Evolutionary conservation across 2,329 filamentous ascomycete species (phyloP).

Genomic region (Penicillium sp.): DNA sequence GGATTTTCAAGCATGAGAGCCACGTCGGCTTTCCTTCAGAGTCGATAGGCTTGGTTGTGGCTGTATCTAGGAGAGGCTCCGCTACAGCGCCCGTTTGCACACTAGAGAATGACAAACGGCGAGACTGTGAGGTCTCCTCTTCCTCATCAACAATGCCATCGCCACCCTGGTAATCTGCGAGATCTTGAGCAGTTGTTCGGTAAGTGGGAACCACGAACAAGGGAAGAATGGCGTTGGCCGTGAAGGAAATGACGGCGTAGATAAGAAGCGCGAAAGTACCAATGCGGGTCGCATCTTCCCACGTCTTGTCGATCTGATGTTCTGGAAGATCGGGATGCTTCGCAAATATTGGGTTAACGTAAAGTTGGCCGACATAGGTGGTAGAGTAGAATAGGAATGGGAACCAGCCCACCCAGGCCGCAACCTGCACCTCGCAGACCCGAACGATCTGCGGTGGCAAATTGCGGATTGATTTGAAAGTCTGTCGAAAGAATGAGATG

Average conservation of each 20-base stretch:
- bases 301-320: constrained; percentile 71
- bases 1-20: constrained; percentile 68
- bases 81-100: constrained; percentile 32
- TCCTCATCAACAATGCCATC: constrained; percentile 10
- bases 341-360: constrained; percentile 76
- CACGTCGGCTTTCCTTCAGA: constrained; percentile 29
- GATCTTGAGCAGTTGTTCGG: constrained; percentile 23
- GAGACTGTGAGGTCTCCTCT: constrained; percentile 20
- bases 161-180: constrained; percentile 5
- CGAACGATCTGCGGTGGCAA: constrained; percentile 78
- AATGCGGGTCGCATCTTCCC: constrained; percentile 79
- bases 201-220: constrained; percentile 83
- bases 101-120: constrained; percentile 34
- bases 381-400: constrained; percentile 94
- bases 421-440: constrained; percentile 80
- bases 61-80: constrained; percentile 30
- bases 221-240: constrained; percentile 77
- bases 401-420: constrained; percentile 93
- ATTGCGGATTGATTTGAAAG: constrained; percentile 71
- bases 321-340: constrained; percentile 74
- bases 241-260: constrained; percentile 80
- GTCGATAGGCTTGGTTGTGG: constrained; percentile 8
- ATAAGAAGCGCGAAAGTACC: constrained; percentile 87
- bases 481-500: constrained; percentile 72
- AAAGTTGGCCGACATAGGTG: constrained; percentile 89